phyloP scores from a whole-genome alignment of 2,329 filamentous ascomycete genomes.

The Emericellopsis cladophorae region DNA sequence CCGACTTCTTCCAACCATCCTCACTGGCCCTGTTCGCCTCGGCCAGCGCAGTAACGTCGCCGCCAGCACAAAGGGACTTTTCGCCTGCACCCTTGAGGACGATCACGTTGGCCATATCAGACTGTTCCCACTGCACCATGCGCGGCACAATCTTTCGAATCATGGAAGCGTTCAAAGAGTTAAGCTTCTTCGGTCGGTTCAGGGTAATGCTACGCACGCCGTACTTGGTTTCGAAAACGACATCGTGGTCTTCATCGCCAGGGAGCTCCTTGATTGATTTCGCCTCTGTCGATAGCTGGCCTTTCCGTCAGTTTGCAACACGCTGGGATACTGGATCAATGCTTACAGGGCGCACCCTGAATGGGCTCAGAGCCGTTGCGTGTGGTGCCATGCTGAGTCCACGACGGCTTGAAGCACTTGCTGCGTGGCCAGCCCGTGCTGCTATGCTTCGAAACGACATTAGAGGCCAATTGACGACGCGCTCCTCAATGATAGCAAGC shows the following conservation, averaged over 20 bases:
- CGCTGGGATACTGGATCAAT: not conserved
- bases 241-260: conserved; percentile 74
- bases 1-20: conserved; percentile 61
- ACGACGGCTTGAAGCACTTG: conserved; percentile 27
- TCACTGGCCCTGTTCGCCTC: conserved; percentile 53
- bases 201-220: conserved; percentile 87
- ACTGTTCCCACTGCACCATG: conserved; percentile 87
- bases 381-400: conserved; percentile 61
- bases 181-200: conserved; percentile 84
- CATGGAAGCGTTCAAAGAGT: conserved; percentile 91
- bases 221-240: conserved; percentile 80
- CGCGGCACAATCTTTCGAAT: conserved; percentile 85
- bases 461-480: conserved; percentile 24
- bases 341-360: conserved; percentile 22
- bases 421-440: conserved; percentile 39
- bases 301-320: conserved; percentile 3
- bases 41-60: conserved; percentile 75
- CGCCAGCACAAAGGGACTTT: conserved; percentile 83
- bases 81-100: conserved; percentile 83
- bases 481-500: conserved; percentile 12
- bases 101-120: conserved; percentile 82
- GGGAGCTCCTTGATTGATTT: conserved; percentile 39
- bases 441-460: conserved; percentile 46
- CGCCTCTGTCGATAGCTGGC: conserved; percentile 21
- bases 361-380: conserved; percentile 55